Conservation (phyloP, 2,329 filamentous ascomycete species). For the Massarina eburnea region DNA sequence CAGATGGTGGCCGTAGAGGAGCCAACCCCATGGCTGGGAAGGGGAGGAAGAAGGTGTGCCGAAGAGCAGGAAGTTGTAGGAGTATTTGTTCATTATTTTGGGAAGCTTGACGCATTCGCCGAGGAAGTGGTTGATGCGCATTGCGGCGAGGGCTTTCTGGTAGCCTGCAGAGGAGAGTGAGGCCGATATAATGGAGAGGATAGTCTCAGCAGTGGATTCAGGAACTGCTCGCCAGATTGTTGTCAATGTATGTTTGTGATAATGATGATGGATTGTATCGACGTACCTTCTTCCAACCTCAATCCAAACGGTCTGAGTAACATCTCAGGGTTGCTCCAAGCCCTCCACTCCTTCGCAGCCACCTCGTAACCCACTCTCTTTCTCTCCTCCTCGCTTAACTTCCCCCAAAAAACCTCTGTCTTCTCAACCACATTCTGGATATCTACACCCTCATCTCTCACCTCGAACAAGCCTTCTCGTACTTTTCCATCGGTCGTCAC, state of each 20-base stretch:
- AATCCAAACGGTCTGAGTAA: conserved; percentile 69
- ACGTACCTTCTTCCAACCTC: conserved; percentile 63
- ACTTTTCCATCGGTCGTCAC: conserved; percentile 68
- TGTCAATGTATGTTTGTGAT: neutral
- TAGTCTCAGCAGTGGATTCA: conserved; percentile 39
- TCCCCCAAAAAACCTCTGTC: conserved; percentile 49
- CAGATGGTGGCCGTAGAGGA: conserved; percentile 78
- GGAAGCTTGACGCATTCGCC: conserved; percentile 66
- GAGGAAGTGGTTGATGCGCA: conserved; percentile 75
- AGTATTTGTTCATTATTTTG: conserved; percentile 70
- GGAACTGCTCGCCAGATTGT: conserved; percentile 19
- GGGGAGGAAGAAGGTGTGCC: conserved; percentile 59
- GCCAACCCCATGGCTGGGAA: conserved; percentile 66
- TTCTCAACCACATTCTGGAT: conserved; percentile 60
- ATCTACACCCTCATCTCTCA: conserved; percentile 66
- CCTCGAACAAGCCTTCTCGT: conserved; percentile 55
- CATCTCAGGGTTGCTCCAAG: conserved; percentile 74
- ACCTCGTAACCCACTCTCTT: conserved; percentile 60
- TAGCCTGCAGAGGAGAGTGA: conserved; percentile 72
- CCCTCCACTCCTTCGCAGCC: conserved; percentile 71
- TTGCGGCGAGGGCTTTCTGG: conserved; percentile 67
- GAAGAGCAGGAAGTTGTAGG: conserved; percentile 76
- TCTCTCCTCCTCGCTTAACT: conserved; percentile 54
- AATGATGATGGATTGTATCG: neutral
- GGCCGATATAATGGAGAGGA: conserved; percentile 58